Evolutionary conservation across 75 land plant genomes (phyloP), one percentile per base, ranked within the genome.

Genomic region (Isoetes taiwanensis): DNA sequence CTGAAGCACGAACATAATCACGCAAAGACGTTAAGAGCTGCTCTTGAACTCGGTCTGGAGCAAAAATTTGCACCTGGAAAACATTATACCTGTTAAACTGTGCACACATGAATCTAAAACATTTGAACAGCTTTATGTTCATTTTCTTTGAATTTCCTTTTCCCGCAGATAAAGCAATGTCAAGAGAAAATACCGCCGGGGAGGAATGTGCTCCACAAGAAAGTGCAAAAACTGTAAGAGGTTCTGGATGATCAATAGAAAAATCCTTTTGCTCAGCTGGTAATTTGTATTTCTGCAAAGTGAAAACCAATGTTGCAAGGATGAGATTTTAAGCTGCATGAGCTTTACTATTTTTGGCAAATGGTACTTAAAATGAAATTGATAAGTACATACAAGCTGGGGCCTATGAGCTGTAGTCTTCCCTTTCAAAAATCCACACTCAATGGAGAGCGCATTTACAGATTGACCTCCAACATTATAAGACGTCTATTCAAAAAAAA

Each of bases 111-210:
- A 32, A 11, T 2, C 30, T 8, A 8, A 19, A 38, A 3, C 50
- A 53, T 21, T 21, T 30, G 21, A 11, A 53, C 16, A 17, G 16
- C 3, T 30, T 53, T n/a, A n/a, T n/a, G n/a, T n/a, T n/a, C n/a
- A n/a, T n/a, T n/a, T n/a, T n/a, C n/a, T n/a, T n/a, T n/a, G n/a
- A n/a, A n/a, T n/a, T n/a, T n/a, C n/a, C n/a, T n/a, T n/a, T n/a
- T n/a, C n/a, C n/a, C n/a, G n/a, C n/a, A n/a, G n/a, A n/a, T n/a
- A n/a, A n/a, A n/a, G n/a, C n/a, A n/a, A n/a, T n/a, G n/a, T n/a
- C n/a, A n/a, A n/a, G n/a, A n/a, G n/a, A n/a, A n/a, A n/a, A n/a
- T 78, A 88, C 95, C 68, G 85, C 85, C 25, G 90, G 90, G 9
- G 85, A 88, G 39, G 95, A 88, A 43, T 73, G 70, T 57, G 73